Conservation (phyloP, 1,284 basidiomycete genomes). For the Ganoderma boninense region DNA sequence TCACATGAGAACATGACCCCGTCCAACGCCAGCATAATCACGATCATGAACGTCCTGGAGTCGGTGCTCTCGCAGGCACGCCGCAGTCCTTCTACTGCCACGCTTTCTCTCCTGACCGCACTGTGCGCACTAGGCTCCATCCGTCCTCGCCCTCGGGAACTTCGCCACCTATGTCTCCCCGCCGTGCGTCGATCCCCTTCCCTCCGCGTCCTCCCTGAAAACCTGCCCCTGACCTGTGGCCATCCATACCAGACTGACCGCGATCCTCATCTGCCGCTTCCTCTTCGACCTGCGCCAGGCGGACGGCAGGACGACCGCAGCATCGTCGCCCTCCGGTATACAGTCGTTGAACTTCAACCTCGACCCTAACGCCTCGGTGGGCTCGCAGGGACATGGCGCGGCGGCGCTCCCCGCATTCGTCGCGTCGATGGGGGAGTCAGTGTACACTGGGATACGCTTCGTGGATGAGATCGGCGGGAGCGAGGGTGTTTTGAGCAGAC, state of each 20-base stretch:
- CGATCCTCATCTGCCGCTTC: constrained; percentile 3
- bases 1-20: not conserved
- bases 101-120: not conserved
- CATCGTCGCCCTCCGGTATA: not conserved
- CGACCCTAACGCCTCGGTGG: not conserved
- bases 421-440: not conserved
- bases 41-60: not conserved
- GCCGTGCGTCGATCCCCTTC: not conserved
- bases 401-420: not conserved
- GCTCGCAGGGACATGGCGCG: not conserved
- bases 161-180: not conserved
- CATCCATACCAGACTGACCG: not conserved
- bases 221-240: not conserved
- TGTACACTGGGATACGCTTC: not conserved
- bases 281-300: constrained; percentile 8
- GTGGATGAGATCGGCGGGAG: not conserved
- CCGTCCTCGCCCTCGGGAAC: not conserved
- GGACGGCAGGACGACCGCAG: not conserved
- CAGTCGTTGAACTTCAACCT: not conserved
- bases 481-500: too few relatives aligned
- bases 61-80: not conserved
- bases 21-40: not conserved
- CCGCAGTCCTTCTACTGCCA: too few relatives aligned
- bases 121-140: not conserved
- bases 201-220: not conserved